Base-by-base conservation (phyloP, 2,329 filamentous ascomycete genomes). In the Colletotrichum endophyticum region DNA sequence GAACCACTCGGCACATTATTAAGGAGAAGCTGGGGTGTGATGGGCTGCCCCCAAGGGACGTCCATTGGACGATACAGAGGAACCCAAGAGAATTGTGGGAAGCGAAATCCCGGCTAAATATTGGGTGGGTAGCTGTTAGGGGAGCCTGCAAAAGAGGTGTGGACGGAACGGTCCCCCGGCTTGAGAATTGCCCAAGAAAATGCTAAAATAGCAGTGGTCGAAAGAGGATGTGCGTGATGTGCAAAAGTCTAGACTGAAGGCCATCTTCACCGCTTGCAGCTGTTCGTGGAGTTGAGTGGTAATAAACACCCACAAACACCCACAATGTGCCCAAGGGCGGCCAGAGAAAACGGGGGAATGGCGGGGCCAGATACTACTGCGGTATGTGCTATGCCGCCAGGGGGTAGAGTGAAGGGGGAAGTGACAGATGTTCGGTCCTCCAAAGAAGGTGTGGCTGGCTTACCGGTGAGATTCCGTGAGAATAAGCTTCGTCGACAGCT, bases 21-120 rank as follows among this genome's bases (percentile, higher is more conserved):
- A 76, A 78, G 77, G 77, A 78, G 77, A 75, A 78, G 66, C 77
- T 76, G 75, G 77, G 77, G 72, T 78, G 75, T 77, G 72, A 78
- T 72, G 77, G 56, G 68, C 72, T 73, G 62, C 77, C 59, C 63
- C 66, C 59, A 75, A 62, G 32, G 66, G 44, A 68, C 53, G 39
- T 64, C 75, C 68, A 77, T 78, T 77, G 77, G 77, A 66, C 36
- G 66, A 62, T 66, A 25, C 66, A 30, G 25, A n/a, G 61, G 27
- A 57, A 64, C 32, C 57, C 74, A 66, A 61, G 59, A 64, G 9
- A 76, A 71, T 34, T 70, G 75, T 77, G 75, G 74, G 28, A 49
- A 70, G 44, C 9, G 49, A 44, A 61, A 75, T 67, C 75, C 75
- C 75, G 75, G 72, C 66, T 71, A 77, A 75, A 75, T 77, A 66